phyloP scores from a whole-genome alignment of 2,329 filamentous ascomycete genomes.

The Aureobasidium leucospermi region DNA sequence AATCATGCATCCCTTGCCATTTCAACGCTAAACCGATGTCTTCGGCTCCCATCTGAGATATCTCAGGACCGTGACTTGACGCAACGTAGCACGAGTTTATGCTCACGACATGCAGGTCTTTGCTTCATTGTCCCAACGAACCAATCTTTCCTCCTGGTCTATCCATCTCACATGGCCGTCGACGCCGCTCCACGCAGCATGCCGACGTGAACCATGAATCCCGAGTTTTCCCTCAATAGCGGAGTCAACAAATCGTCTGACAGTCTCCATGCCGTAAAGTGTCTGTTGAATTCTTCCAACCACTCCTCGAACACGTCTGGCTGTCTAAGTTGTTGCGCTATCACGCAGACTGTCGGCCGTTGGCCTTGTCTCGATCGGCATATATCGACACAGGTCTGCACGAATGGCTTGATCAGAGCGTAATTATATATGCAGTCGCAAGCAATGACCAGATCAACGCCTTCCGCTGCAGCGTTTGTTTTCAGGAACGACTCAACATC shows the following conservation, averaged over 20 bases:
- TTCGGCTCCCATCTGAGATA: not conserved
- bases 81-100: not conserved
- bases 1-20: not conserved
- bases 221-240: constrained; percentile 55
- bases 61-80: not conserved
- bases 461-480: constrained; percentile 33
- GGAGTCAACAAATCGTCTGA: constrained; percentile 55
- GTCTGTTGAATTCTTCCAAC: constrained; percentile 58
- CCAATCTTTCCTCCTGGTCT: not conserved
- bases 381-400: constrained; percentile 70
- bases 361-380: constrained; percentile 50
- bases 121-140: not conserved
- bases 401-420: constrained; percentile 69
- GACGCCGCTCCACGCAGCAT: constrained; percentile 38
- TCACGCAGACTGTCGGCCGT: constrained; percentile 61
- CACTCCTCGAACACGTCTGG: constrained; percentile 79
- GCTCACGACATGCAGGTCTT: not conserved
- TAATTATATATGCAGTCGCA: constrained; percentile 98
- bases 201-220: constrained; percentile 78
- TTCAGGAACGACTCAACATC: constrained; percentile 40
- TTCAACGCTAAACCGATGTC: not conserved
- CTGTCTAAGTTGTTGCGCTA: constrained; percentile 84
- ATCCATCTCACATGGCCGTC: not conserved
- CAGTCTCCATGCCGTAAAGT: constrained; percentile 71
- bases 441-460: constrained; percentile 57